These are phyloP conservation scores for Raphanus raphanistrum DNA, from an alignment of 345 rosid species.

Conservation along the genomic window DNA sequence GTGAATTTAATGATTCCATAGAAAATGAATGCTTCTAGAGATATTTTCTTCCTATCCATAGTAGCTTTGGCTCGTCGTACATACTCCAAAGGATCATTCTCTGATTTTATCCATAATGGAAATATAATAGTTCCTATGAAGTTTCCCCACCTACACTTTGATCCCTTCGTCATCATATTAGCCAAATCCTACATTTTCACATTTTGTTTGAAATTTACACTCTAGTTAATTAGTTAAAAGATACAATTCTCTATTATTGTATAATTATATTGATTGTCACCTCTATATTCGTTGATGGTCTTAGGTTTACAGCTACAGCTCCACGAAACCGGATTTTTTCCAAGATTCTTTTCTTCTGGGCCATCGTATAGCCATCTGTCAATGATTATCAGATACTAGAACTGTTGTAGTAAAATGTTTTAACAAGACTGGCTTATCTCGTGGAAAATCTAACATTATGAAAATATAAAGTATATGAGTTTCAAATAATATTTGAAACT, in stretches of 20 bases:
- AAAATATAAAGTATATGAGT: background rate
- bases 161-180: conserved; percentile 49
- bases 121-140: conserved; percentile 47
- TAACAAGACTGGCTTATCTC: background rate
- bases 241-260: background rate
- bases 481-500: background rate
- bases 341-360: conserved; percentile 6
- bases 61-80: conserved; percentile 50
- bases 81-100: conserved; percentile 51
- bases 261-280: conserved; percentile 10
- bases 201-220: background rate
- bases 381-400: background rate
- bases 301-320: conserved; percentile 47
- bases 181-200: conserved; percentile 40
- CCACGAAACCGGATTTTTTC: conserved; percentile 21
- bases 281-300: conserved; percentile 56
- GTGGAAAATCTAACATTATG: background rate
- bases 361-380: conserved; percentile 34
- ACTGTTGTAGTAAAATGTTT: background rate
- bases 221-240: background rate
- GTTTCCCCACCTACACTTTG: conserved; percentile 56
- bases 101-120: conserved; percentile 45
- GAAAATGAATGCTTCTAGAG: conserved; percentile 45
- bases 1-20: conserved; percentile 27
- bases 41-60: conserved; percentile 48